Evolutionary conservation across 805 yeast species (phyloP).

Genomic region (Myxozyma lipomycoides): DNA sequence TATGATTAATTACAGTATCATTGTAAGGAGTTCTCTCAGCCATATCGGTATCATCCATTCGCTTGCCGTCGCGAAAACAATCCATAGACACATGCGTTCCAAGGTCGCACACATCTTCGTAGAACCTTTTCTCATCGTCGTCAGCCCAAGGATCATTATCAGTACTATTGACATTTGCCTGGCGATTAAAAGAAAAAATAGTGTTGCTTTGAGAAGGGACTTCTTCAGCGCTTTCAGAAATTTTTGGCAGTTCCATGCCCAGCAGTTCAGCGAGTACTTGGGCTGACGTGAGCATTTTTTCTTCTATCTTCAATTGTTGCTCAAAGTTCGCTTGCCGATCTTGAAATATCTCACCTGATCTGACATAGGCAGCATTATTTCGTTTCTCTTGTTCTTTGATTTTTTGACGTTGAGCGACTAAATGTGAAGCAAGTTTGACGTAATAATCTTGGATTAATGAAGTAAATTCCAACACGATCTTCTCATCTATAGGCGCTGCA

Average conservation of each 20-base stretch:
- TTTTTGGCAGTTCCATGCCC: constrained; percentile 40
- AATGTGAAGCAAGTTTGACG: not conserved
- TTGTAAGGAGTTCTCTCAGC: constrained; percentile 16
- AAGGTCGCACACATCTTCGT: constrained; percentile 62
- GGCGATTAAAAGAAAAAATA: constrained; percentile 21
- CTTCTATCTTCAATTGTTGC: constrained; percentile 38
- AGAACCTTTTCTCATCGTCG: constrained; percentile 62
- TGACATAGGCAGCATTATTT: constrained; percentile 54
- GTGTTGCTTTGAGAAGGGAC: constrained; percentile 29
- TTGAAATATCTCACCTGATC: constrained; percentile 59
- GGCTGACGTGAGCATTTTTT: constrained; percentile 45
- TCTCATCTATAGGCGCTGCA: constrained; percentile 37
- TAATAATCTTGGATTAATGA: not conserved
- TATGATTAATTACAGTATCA: constrained; percentile 20
- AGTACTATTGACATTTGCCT: constrained; percentile 34
- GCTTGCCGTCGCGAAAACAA: constrained; percentile 44
- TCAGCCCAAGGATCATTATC: constrained; percentile 54
- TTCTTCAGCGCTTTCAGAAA: constrained; percentile 34
- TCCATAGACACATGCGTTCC: constrained; percentile 60
- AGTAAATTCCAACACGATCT: constrained; percentile 12
- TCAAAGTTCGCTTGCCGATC: constrained; percentile 34
- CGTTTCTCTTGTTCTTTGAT: constrained; percentile 39
- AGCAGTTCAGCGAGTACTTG: constrained; percentile 45
- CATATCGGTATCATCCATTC: constrained; percentile 33
- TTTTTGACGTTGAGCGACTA: constrained; percentile 32